Base-by-base conservation (phyloP, 768 basidiomycete species). In the Agrocybe pediades region DNA sequence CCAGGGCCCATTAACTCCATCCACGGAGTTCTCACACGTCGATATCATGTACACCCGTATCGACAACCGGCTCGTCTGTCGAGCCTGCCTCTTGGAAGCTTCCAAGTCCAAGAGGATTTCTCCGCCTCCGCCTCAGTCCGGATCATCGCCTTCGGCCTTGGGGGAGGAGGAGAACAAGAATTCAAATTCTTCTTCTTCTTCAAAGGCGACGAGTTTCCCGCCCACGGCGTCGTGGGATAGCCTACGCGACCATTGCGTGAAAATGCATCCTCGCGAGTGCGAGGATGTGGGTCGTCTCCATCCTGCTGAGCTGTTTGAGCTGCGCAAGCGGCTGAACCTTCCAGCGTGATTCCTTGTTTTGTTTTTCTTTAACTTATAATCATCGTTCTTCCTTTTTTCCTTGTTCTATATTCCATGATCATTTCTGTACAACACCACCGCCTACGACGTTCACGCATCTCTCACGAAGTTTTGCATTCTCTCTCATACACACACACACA, bases 31-130 rank as follows among this genome's bases (percentile, higher is more conserved):
- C 72, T 49, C 62, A 7, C 70, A 72, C 48, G 65, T 74, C 19
- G 74, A 76, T 54, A 59, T 76, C 39, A 74, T 76, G 71, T 76
- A 72, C 50, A 46, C 68, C 23, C 62, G 65, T 6, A 42, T 45
- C 24, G 62, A 69, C 24, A 69, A 64, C 15, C 55, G 56, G 25
- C 60, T 74, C 4, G 65, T 71, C n/a, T 76, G 75, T 53, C 67
- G 74, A 16, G 71, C 70, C 29, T 76, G 75, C 51, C 52, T 68
- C 72, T 74, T 54, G 4, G 48, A 52, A 1, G 44, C 49, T 8
- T 39, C 57, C 15, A 65, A 65, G 41, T 49, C 47, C 19, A 13
- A 16, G 9, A 20, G 21, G 17, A 17, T n/a, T 13, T 2, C 25
- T 19, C 46, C 24, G 21, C 25, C n/a, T 13, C 48, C 16, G 17